Conservation (phyloP, 768 basidiomycete species). For the Lenzites betulinus region DNA sequence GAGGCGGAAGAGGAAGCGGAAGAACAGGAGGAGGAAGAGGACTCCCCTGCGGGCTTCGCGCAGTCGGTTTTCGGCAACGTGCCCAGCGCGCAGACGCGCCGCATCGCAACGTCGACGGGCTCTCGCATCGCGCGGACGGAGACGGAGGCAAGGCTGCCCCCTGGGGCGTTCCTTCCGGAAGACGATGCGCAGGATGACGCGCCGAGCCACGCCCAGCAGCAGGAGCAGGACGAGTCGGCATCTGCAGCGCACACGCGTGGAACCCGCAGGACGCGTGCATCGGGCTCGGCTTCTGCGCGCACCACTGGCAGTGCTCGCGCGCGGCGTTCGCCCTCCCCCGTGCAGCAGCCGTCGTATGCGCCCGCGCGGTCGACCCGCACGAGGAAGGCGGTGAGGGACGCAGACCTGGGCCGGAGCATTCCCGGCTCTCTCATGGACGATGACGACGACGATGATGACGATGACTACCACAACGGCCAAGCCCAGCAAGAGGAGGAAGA, state of each 20-base stretch:
- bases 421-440: slow-evolving; percentile 34
- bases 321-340: slow-evolving; percentile 8
- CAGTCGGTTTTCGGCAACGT: slow-evolving; percentile 33
- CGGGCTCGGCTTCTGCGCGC: neutral
- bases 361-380: slow-evolving; percentile 12
- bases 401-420: slow-evolving; percentile 26
- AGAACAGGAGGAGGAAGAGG: slow-evolving; percentile 25
- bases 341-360: slow-evolving; percentile 2
- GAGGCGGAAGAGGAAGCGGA: neutral
- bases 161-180: slow-evolving; percentile 48
- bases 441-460: slow-evolving; percentile 31
- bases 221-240: slow-evolving; percentile 1
- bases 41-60: slow-evolving; percentile 27
- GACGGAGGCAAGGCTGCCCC: slow-evolving; percentile 37
- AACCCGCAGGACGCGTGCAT: neutral
- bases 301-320: slow-evolving; percentile 13
- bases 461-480: slow-evolving; percentile 20
- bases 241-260: slow-evolving; percentile 5
- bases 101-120: slow-evolving; percentile 21
- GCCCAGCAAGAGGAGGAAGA: slow-evolving; percentile 19
- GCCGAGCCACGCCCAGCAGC: neutral
- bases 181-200: slow-evolving; percentile 37
- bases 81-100: slow-evolving; percentile 2
- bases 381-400: slow-evolving; percentile 12
- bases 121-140: slow-evolving; percentile 20